These are phyloP conservation scores for Lentithecium fluviatile DNA, from an alignment of 495 filamentous ascomycete genomes.

Conservation along the genomic window DNA sequence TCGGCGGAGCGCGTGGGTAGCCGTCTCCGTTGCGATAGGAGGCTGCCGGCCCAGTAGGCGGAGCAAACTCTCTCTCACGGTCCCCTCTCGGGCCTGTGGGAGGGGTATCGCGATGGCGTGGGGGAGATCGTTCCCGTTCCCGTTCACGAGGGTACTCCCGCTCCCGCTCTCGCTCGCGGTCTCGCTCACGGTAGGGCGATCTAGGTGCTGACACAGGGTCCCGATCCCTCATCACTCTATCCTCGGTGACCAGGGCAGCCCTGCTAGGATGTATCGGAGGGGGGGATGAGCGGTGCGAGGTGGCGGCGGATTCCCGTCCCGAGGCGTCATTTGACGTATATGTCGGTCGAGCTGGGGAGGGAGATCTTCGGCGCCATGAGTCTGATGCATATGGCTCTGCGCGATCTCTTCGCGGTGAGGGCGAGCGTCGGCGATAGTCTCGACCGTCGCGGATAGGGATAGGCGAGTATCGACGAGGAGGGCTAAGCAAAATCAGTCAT, in stretches of 20 bases:
- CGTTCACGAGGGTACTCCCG: conserved; percentile 20
- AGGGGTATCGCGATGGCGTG: conserved; percentile 36
- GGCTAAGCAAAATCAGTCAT: conserved; percentile 18
- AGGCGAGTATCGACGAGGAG: conserved; percentile 36
- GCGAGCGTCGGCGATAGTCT: conserved; percentile 42
- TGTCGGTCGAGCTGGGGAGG: conserved; percentile 35
- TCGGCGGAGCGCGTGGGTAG: conserved; percentile 41
- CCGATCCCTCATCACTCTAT: conserved; percentile 12
- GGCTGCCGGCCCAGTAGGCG: conserved; percentile 31
- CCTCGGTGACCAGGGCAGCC: conserved; percentile 29
- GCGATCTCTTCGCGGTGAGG: conserved; percentile 40
- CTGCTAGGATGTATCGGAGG: conserved; percentile 44
- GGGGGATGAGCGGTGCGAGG: conserved; percentile 45
- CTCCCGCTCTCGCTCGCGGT: conserved; percentile 21
- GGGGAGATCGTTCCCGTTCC: conserved; percentile 28
- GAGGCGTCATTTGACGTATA: conserved; percentile 37
- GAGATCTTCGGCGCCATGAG: conserved; percentile 42
- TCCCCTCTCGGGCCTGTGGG: conserved; percentile 32
- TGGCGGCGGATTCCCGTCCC: conserved; percentile 39
- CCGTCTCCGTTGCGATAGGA: conserved; percentile 40
- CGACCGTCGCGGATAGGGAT: conserved; percentile 30
- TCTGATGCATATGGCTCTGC: conserved; percentile 38
- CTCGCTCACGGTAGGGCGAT: conserved; percentile 25
- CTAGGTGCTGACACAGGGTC: conserved; percentile 31
- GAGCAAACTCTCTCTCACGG: conserved; percentile 30